Percentiles rank a stretch among this genome's conserved stretches.
phyloP scores from a whole-genome alignment of 345 rosid species.

The Raphanus raphanistrum region DNA sequence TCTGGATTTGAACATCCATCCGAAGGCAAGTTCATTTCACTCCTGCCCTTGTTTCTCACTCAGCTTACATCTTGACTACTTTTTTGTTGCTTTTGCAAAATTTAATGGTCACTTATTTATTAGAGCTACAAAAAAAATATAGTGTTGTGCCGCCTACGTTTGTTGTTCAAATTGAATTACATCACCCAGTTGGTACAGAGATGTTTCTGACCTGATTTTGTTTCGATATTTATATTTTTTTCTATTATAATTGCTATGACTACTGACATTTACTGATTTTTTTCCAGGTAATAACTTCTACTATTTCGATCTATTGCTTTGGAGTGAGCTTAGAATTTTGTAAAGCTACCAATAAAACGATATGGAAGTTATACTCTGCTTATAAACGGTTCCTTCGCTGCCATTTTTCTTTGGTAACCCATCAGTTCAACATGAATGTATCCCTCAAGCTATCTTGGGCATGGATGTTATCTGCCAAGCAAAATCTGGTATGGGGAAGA shows the following conservation, averaged over 20 bases:
- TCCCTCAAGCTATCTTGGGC: slow-evolving; percentile 97
- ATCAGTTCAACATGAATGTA: slow-evolving; percentile 98
- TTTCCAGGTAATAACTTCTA: slow-evolving; percentile 17
- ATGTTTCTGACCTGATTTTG: too few species aligned
- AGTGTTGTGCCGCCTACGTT: too few species aligned
- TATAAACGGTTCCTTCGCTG: slow-evolving; percentile 67
- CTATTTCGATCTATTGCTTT: slow-evolving; percentile 49
- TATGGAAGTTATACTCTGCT: slow-evolving; percentile 54
- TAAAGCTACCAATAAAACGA: slow-evolving; percentile 60
- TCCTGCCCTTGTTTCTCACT: too few species aligned
- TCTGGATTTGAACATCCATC: slow-evolving; percentile 70
- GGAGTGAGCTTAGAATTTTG: slow-evolving; percentile 63
- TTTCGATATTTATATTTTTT: too few species aligned
- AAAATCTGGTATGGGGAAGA: slow-evolving; percentile 89
- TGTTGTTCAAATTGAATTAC: too few species aligned
- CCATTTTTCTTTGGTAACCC: slow-evolving; percentile 88
- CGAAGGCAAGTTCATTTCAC: slow-evolving; percentile 55
- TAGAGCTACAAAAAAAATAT: too few species aligned
- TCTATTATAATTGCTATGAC: too few species aligned
- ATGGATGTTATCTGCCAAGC: slow-evolving; percentile 99
- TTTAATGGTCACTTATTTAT: too few species aligned
- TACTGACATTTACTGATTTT: background rate
- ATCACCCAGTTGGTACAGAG: too few species aligned
- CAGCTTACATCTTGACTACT: too few species aligned
- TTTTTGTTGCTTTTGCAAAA: too few species aligned